A percentile compares a stretch with the other conserved stretches of the same genome.
Evolutionary conservation across 1,139 yeast genomes (phyloP).

Genomic region (Geotrichum carabidarum): DNA sequence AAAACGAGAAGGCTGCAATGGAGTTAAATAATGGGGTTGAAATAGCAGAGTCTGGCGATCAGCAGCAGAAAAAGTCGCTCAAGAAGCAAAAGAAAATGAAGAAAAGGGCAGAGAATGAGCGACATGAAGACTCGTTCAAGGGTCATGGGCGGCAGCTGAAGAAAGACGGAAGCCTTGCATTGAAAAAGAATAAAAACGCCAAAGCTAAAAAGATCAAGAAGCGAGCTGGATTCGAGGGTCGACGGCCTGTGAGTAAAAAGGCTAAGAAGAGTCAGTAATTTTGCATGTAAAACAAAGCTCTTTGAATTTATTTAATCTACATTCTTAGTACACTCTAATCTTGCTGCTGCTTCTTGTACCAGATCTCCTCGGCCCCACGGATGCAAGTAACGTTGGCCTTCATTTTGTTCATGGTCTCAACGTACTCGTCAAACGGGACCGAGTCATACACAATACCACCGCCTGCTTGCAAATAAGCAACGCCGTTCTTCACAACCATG

Average conservation of each 20-base stretch:
- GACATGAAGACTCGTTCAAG: background rate
- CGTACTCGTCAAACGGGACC: conserved; percentile 89
- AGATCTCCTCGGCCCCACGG: conserved; percentile 79
- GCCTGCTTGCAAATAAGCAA: conserved; percentile 94
- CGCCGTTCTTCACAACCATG: conserved; percentile 87
- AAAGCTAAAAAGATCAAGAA: conserved; percentile 2
- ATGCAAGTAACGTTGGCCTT: conserved; percentile 85
- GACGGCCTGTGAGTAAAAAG: conserved; percentile 5
- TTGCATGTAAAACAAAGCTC: background rate
- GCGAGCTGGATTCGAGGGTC: conserved; percentile 17
- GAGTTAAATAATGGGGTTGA: no score
- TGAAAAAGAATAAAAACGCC: conserved; percentile 6
- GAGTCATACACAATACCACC: conserved; percentile 96
- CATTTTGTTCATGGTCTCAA: conserved; percentile 97
- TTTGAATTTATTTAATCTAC: no score
- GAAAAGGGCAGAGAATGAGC: background rate
- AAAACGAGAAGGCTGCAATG: background rate
- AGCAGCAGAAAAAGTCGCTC: background rate
- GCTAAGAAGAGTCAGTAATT: conserved; percentile 1
- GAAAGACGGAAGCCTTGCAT: background rate
- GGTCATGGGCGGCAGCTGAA: background rate
- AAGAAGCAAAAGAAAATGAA: background rate
- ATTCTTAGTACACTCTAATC: background rate
- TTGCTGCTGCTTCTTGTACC: conserved; percentile 43
- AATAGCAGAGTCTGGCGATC: no score